These are phyloP conservation scores for Zygoascus flipseniorum DNA, from an alignment of 805 yeast genomes.

Conservation along the genomic window DNA sequence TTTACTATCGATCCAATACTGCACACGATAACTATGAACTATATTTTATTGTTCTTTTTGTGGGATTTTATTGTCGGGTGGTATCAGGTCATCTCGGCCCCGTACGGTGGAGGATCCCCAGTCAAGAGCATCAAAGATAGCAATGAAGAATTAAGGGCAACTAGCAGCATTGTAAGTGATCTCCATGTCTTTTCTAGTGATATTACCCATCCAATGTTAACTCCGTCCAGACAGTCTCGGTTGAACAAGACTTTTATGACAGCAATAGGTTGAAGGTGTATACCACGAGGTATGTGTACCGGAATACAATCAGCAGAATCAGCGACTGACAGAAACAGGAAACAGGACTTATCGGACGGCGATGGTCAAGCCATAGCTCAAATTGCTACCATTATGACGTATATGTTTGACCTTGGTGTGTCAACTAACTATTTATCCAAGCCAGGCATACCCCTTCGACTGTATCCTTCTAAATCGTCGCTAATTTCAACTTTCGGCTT, in stretches of 20 bases:
- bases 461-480: conserved; percentile 7
- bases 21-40: neutral
- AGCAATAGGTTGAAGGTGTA: neutral
- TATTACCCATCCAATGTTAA: neutral
- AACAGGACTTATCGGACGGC: neutral
- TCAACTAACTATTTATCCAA: conserved; percentile 7
- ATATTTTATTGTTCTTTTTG: neutral
- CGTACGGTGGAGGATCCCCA: neutral
- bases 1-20: no score
- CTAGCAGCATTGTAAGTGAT: neutral
- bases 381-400: conserved; percentile 7
- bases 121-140: neutral
- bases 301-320: no score
- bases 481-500: conserved; percentile 12
- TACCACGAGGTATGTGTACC: neutral
- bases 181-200: neutral
- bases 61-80: neutral
- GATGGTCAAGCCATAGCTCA: neutral
- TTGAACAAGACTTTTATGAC: conserved; percentile 1
- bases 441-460: conserved; percentile 14
- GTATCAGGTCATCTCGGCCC: neutral
- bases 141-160: neutral
- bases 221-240: neutral
- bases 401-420: conserved; percentile 8
- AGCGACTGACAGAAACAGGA: neutral